A percentile compares a stretch with the other conserved stretches of the same genome.
These are phyloP conservation scores for Boletus speciosus DNA, from an alignment of 768 basidiomycete genomes.

Conservation along the genomic window DNA sequence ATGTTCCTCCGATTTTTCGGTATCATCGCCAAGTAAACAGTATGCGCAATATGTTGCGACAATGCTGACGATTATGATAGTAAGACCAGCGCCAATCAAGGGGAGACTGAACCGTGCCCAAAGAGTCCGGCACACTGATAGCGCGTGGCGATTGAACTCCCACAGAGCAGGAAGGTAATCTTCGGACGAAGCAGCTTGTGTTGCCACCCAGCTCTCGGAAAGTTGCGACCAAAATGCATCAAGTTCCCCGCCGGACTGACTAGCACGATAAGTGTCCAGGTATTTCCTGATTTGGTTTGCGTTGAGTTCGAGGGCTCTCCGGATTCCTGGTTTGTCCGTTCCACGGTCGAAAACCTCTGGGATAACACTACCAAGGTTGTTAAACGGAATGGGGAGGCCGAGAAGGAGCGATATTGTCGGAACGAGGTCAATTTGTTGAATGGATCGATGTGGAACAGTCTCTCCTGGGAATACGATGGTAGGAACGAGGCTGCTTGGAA, in stretches of 20 bases:
- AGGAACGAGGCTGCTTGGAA: constrained; percentile 53
- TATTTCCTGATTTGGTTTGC: constrained; percentile 73
- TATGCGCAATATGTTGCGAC: constrained; percentile 57
- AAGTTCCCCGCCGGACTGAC: constrained; percentile 69
- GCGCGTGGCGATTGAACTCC: constrained; percentile 34
- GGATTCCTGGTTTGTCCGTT: constrained; percentile 36
- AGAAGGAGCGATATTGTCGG: constrained; percentile 86
- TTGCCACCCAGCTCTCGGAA: constrained; percentile 42
- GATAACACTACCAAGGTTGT: constrained; percentile 88
- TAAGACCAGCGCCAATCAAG: constrained; percentile 72
- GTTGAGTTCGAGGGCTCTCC: constrained; percentile 66
- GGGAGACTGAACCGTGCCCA: constrained; percentile 94
- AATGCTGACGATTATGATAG: constrained; percentile 53
- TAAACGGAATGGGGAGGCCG: constrained; percentile 92
- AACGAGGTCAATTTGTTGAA: constrained; percentile 93
- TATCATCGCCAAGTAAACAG: constrained; percentile 39
- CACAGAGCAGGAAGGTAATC: constrained; percentile 13
- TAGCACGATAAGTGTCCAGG: constrained; percentile 70
- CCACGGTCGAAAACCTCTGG: constrained; percentile 82
- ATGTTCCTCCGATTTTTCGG: constrained; percentile 43
- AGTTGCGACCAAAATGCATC: constrained; percentile 59
- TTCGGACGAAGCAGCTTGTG: constrained; percentile 23
- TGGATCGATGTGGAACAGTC: constrained; percentile 49
- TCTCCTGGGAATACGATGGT: constrained; percentile 61
- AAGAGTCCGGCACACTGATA: constrained; percentile 68